Percentiles rank a stretch among this genome's conserved stretches.
phyloP scores from a whole-genome alignment of 78 protist genomes.

The Andalucia godoyi region DNA sequence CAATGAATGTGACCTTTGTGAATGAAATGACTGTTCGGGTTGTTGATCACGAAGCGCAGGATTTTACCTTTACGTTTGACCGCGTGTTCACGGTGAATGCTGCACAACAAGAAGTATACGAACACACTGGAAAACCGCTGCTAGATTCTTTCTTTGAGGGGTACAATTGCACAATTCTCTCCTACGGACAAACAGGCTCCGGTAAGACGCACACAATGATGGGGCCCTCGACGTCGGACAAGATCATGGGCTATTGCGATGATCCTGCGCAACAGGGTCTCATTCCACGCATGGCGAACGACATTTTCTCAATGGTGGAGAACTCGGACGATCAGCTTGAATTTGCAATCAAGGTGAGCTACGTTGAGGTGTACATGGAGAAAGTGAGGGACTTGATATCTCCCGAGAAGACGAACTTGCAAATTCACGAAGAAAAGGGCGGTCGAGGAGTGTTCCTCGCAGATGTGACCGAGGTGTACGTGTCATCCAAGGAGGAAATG shows the following conservation, averaged over 20 bases:
- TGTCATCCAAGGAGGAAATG: neutral
- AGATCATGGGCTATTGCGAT: neutral
- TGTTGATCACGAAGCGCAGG: slow-evolving; percentile 4
- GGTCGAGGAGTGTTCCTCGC: neutral
- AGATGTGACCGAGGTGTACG: neutral
- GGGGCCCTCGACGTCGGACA: slow-evolving; percentile 40
- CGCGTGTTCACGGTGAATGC: slow-evolving; percentile 19
- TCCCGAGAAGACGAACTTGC: neutral
- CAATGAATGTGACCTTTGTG: neutral
- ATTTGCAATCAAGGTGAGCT: slow-evolving; percentile 49
- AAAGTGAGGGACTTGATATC: slow-evolving; percentile 67
- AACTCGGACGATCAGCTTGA: slow-evolving; percentile 28
- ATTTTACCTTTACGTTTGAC: slow-evolving; percentile 45
- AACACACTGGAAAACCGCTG: slow-evolving; percentile 48
- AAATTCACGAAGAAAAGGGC: neutral
- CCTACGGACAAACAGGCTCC: slow-evolving; percentile 29
- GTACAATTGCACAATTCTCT: slow-evolving; percentile 31
- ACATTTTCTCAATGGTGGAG: slow-evolving; percentile 40
- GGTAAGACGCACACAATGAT: slow-evolving; percentile 79
- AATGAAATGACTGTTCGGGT: neutral
- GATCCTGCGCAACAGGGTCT: slow-evolving; percentile 28
- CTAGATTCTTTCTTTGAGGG: slow-evolving; percentile 26
- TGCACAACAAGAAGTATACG: slow-evolving; percentile 47
- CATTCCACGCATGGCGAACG: slow-evolving; percentile 59
- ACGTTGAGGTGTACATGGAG: slow-evolving; percentile 78